Evolutionary conservation across 208 protist genomes (phyloP).

Genomic region (Trypanosoma cruzi): DNA sequence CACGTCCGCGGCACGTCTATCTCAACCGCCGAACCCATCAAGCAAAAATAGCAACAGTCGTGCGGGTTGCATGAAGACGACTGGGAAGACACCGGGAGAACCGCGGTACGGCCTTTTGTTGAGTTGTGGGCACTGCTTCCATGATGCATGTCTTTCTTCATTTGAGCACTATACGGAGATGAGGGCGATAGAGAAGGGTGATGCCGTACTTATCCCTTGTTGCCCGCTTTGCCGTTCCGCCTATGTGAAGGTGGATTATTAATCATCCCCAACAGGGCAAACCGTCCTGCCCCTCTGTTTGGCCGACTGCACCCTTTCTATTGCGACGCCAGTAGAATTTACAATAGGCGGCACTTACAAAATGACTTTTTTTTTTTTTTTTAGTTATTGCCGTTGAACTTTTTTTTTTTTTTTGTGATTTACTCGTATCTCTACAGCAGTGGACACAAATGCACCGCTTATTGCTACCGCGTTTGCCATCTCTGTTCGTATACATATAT

Average conservation of each 20-base stretch:
- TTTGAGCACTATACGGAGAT: slow-evolving; percentile 79
- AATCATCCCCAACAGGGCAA: not conserved
- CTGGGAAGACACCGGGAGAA: not conserved
- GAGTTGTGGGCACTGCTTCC: slow-evolving; percentile 87
- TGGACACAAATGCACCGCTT: not conserved
- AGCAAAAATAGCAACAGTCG: not conserved
- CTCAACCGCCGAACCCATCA: not conserved
- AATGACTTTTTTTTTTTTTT: no score
- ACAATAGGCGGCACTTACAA: no score
- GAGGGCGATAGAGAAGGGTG: slow-evolving; percentile 29
- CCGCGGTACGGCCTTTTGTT: slow-evolving; percentile 59
- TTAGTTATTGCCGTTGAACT: no score
- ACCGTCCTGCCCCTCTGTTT: not conserved
- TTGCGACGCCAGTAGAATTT: not conserved
- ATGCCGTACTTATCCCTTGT: slow-evolving; percentile 24
- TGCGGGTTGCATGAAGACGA: not conserved
- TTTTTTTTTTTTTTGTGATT: no score
- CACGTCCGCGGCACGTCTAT: not conserved
- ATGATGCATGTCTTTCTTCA: slow-evolving; percentile 63
- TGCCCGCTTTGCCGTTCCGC: slow-evolving; percentile 84
- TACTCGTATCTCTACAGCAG: not conserved
- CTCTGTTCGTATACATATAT: not conserved
- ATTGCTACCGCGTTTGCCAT: not conserved
- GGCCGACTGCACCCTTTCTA: no score
- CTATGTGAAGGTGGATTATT: slow-evolving; percentile 78